A percentile compares a stretch with the other conserved stretches of the same genome.
Evolutionary conservation across 2,329 filamentous ascomycete genomes (phyloP).

Genomic region (Trichoderma atroviride): DNA sequence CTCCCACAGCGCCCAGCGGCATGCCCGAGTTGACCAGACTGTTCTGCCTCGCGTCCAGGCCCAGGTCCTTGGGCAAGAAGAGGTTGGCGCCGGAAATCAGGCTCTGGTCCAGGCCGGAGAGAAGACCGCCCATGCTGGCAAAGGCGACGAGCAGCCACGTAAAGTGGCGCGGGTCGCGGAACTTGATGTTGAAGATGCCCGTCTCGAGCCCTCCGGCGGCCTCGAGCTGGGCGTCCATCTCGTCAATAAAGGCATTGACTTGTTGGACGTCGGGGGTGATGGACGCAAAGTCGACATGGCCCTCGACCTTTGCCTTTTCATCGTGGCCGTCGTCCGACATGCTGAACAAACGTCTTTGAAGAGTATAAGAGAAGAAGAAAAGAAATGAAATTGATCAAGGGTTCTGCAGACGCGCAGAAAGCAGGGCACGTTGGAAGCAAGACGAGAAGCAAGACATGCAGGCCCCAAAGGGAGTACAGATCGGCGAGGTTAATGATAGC

Average conservation of each 20-base stretch:
- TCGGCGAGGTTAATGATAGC: neutral
- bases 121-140: conserved; percentile 73
- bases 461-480: conserved; percentile 14
- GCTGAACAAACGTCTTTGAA: neutral
- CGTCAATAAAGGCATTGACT: conserved; percentile 44
- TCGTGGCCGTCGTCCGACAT: conserved; percentile 31
- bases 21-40: conserved; percentile 71
- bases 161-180: conserved; percentile 65
- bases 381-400: neutral
- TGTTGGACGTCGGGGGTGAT: conserved; percentile 37
- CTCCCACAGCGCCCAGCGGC: conserved; percentile 71
- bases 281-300: conserved; percentile 41
- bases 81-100: conserved; percentile 73
- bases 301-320: conserved; percentile 40
- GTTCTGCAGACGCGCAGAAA: neutral
- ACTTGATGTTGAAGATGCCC: conserved; percentile 57
- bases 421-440: neutral
- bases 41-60: conserved; percentile 58
- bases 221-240: conserved; percentile 47
- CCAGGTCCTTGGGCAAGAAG: conserved; percentile 62
- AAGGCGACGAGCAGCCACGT: conserved; percentile 70
- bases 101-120: conserved; percentile 73
- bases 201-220: conserved; percentile 38
- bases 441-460: conserved; percentile 17
- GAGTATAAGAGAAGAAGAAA: neutral